phyloP scores from a whole-genome alignment of 139 green algal species.

The Parachlorella kessleri region DNA sequence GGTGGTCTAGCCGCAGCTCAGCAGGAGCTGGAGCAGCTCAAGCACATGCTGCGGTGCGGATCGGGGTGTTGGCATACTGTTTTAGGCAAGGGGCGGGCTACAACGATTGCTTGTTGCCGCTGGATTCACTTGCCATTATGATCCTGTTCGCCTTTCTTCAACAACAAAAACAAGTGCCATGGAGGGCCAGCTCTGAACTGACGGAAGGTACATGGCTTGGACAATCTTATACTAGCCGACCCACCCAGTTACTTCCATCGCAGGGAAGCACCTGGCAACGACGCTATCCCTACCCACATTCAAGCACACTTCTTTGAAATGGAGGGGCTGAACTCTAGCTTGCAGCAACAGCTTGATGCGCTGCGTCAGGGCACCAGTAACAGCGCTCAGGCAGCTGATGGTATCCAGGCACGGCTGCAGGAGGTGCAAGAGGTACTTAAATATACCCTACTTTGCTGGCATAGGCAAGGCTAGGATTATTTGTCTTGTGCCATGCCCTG shows the following conservation, averaged over 20 bases:
- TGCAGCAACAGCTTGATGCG: background rate
- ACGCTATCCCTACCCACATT: background rate
- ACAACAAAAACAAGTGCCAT: too few species aligned
- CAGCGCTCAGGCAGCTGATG: background rate
- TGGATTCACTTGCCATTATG: too few species aligned
- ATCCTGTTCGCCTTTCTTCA: too few species aligned
- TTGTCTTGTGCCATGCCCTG: background rate
- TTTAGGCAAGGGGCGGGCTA: conserved; percentile 37
- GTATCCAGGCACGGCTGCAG: background rate
- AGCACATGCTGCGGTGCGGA: conserved; percentile 27
- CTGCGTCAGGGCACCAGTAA: background rate
- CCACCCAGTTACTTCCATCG: too few species aligned
- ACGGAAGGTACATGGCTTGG: too few species aligned
- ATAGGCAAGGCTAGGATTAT: too few species aligned
- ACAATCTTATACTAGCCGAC: too few species aligned
- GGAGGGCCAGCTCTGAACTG: too few species aligned
- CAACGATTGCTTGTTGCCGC: too few species aligned
- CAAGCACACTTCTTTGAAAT: background rate
- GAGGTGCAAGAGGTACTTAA: background rate
- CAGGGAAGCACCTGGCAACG: too few species aligned
- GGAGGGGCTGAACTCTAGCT: conserved; percentile 30
- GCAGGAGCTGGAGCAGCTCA: conserved; percentile 48
- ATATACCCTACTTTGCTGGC: too few species aligned
- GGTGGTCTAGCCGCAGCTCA: conserved; percentile 54
- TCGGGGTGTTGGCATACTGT: too few species aligned